Evolutionary conservation across 352 stramenopile genomes (phyloP), one percentile per base, ranked within the genome.

Genomic region (Phytophthora foliorum): DNA sequence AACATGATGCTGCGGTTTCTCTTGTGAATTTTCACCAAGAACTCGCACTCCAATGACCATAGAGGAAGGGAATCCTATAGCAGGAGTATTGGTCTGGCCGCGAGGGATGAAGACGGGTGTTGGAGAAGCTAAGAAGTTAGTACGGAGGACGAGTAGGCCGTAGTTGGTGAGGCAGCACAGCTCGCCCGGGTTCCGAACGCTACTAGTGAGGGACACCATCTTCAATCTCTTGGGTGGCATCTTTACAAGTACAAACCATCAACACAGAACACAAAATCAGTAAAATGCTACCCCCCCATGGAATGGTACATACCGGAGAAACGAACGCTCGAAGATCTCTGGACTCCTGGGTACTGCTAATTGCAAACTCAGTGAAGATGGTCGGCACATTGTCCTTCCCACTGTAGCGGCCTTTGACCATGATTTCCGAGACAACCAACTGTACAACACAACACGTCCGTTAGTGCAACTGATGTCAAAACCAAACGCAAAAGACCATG

Each of bases 121-220:
- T 3, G 71, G 63, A 21, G 58, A 69, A 25, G 83, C 65, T 13
- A 90, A 59, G 42, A 71, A 84, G 10, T 52, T 80, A 2, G 72
- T 67, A 10, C 45, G 67, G 29, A 93, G 48, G 1, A 90, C 42
- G 1, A 91, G 68, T 1, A 93, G 61, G 0, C 82, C 81, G 44
- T 86, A 87, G 7, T 61, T 90, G 2, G 82, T 91, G 27, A 89
- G 69, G 11, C 74, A 89, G 61, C 82, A 90, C 19, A 91, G 27
- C 13, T 81, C 74, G 4, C 67, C 68, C 4, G 63, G 38, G n/a
- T 75, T 68, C 19, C 72, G 75, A 45, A 38, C 27, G 36, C 77
- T 88, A 34, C 55, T 77, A 25, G 65, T 73, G 16, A 93, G 67
- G 10, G 75, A 80, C 8, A 75, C 50, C 29, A 89, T 48, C 57